Evolutionary conservation across 176 grass and related monocot genomes (phyloP).

Genomic region (Phyllostachys edulis): DNA sequence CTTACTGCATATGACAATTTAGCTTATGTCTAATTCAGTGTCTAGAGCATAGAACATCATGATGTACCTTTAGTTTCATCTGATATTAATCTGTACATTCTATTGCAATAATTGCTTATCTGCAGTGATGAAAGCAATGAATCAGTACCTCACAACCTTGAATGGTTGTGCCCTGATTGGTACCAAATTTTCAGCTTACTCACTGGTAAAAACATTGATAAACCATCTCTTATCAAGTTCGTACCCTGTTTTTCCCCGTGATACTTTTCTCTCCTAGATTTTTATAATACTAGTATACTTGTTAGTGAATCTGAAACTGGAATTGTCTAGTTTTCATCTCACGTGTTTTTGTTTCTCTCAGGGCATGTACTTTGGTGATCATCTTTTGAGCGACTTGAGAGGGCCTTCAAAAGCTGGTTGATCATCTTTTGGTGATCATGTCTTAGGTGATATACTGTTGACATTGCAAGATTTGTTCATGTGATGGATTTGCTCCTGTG

Average conservation of each 20-base stretch:
- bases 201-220: not conserved
- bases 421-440: too few species aligned
- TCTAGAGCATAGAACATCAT: constrained; percentile 4
- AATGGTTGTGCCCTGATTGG: not conserved
- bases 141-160: not conserved
- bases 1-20: not conserved
- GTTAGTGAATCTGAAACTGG: too few species aligned
- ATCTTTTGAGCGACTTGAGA: too few species aligned
- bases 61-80: not conserved
- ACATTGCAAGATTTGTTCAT: too few species aligned
- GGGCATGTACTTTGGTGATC: too few species aligned
- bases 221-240: not conserved
- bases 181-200: not conserved
- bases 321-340: too few species aligned
- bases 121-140: not conserved
- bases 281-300: not conserved
- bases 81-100: not conserved
- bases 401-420: too few species aligned
- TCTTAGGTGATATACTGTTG: too few species aligned
- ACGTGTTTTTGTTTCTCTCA: too few species aligned
- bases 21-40: not conserved
- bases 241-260: not conserved
- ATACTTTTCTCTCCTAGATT: not conserved
- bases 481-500: too few species aligned
- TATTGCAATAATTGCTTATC: not conserved